Conservation (phyloP, 2,329 filamentous ascomycete species). For the Amphichorda felina region DNA sequence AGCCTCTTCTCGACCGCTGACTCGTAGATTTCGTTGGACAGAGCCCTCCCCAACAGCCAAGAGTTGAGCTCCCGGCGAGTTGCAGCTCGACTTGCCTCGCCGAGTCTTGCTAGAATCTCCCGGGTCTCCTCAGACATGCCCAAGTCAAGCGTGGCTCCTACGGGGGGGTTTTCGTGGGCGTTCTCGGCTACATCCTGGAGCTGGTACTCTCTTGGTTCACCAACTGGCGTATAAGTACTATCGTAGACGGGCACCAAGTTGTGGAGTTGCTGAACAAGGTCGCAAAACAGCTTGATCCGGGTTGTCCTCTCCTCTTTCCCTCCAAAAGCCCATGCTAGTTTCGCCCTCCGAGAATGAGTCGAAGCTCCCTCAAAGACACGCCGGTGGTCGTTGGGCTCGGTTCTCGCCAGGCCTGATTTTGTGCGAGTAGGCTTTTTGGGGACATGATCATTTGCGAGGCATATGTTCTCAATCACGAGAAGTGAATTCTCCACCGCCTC, state of each 20-base stretch:
- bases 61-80: background rate
- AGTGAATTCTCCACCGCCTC: slow-evolving; percentile 2
- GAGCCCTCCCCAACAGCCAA: no score
- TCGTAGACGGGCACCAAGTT: slow-evolving; percentile 4
- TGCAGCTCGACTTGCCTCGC: background rate
- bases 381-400: background rate
- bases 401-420: background rate
- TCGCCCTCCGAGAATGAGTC: no score
- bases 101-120: background rate
- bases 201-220: no score
- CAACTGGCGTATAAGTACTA: no score
- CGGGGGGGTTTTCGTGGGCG: no score
- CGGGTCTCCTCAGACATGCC: slow-evolving; percentile 8
- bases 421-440: no score
- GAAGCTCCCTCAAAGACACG: no score
- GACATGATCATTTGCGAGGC: background rate
- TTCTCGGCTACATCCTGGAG: no score
- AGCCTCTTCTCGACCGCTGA: background rate
- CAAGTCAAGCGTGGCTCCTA: no score
- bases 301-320: slow-evolving; percentile 4
- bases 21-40: background rate
- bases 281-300: slow-evolving; percentile 5
- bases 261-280: slow-evolving; percentile 5
- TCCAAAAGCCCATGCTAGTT: slow-evolving; percentile 5
- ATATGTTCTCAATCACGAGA: slow-evolving; percentile 2